Base-by-base conservation (phyloP, 2,329 filamentous ascomycete species). In the Paraphoma sp. region DNA sequence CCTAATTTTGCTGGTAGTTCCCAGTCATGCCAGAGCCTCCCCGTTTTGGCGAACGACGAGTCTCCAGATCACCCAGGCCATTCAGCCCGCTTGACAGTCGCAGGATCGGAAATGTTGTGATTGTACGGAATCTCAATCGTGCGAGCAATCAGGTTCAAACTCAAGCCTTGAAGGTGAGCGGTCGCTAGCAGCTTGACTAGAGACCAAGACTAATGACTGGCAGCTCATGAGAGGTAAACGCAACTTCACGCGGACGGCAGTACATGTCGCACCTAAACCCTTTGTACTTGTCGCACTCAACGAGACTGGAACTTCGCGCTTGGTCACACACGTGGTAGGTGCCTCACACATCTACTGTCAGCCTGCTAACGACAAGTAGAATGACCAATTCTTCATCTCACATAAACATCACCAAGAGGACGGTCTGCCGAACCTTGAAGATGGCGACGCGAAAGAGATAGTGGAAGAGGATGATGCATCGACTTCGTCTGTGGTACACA, bases 301-400 rank as follows among this genome's bases (percentile, higher is more conserved):
- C n/a, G 56, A 69, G 1, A 77, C 78, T 14, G 71, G 66, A 6
- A 71, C 75, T 16, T 56, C 60, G 8, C 68, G 73, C 16, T 61
- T 83, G 45, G 76, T 69, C 2, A 70, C 74, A 42, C 82, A 83
- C 64, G 64, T 84, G 53, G 77, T 79, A 46, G n/a, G 59, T 47
- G 10, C 7, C 10, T 10, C 17, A 1, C 17, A 28, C 30, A 11
- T 42, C 18, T 38, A 16, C 12, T 43, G 79, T 82, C 4, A 3
- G 1, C 40, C 36, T 23, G 0, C 16, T 16, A 3, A 89, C 48
- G 83, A 67, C 81, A 18, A 77, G 76, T 84, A 92, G 75, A 96
- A 93, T 67, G 92, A 98, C 56, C 87, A 91, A 62, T 89, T 98
- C 64, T 92, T 93, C 72, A 88, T 98, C 55, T 94, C 91, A 0